These are phyloP conservation scores for Phoma herbarum DNA, from an alignment of 2,329 filamentous ascomycete species.

Conservation along the genomic window DNA sequence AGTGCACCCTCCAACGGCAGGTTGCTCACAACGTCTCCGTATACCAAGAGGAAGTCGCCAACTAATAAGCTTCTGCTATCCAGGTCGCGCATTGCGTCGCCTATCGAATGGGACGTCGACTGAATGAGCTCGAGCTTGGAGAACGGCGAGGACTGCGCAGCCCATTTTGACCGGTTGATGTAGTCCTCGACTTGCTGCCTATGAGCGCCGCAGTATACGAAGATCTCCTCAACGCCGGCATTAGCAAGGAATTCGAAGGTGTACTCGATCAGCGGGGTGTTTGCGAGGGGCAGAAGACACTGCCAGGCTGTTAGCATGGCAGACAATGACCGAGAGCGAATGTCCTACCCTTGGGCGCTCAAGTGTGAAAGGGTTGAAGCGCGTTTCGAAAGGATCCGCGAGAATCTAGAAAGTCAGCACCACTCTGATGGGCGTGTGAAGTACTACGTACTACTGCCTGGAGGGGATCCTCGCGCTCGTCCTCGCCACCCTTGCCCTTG, in stretches of 20 bases:
- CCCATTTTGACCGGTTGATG: constrained; percentile 80
- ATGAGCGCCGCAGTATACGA: constrained; percentile 89
- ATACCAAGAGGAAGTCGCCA: constrained; percentile 90
- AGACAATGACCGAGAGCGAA: neutral
- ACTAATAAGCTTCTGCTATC: constrained; percentile 85
- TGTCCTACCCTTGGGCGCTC: constrained; percentile 78
- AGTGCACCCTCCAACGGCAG: constrained; percentile 82
- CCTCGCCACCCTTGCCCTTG: constrained; percentile 57
- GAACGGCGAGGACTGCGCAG: constrained; percentile 78
- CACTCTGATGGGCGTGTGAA: constrained; percentile 14
- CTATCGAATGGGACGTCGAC: constrained; percentile 85
- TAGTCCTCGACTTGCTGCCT: constrained; percentile 88
- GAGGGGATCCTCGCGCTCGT: constrained; percentile 68
- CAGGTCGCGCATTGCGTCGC: constrained; percentile 93
- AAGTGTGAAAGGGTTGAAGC: constrained; percentile 88
- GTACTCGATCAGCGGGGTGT: constrained; percentile 95
- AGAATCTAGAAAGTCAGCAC: constrained; percentile 69
- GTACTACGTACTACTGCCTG: constrained; percentile 66
- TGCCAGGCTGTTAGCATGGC: constrained; percentile 52
- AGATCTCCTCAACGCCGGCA: constrained; percentile 93
- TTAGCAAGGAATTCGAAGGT: constrained; percentile 95
- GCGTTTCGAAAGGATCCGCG: constrained; percentile 92
- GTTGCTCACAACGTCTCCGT: constrained; percentile 92
- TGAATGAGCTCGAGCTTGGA: constrained; percentile 83
- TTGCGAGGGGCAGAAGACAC: constrained; percentile 93